Conservation (phyloP, 495 filamentous ascomycete species). For the Penicillium egyptiacum region DNA sequence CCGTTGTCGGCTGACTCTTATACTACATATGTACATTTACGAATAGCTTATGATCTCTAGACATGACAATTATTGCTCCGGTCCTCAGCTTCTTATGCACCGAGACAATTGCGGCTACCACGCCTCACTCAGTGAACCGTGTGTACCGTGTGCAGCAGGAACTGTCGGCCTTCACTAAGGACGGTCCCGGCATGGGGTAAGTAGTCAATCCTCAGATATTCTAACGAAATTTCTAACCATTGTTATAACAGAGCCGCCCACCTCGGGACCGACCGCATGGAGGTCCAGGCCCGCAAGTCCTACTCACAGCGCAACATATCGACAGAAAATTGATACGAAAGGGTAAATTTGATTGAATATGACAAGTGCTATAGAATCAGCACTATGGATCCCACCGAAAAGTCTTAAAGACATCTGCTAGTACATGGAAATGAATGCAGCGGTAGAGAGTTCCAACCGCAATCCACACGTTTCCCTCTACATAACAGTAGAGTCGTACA, state of each 20-base stretch:
- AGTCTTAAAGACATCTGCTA: conserved; percentile 2
- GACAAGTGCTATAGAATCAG: conserved; percentile 7
- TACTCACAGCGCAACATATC: conserved; percentile 98
- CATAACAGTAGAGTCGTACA: neutral
- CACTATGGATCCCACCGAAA: conserved; percentile 8
- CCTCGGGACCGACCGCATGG: conserved; percentile 87
- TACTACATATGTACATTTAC: conserved; percentile 23
- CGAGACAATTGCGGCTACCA: conserved; percentile 6
- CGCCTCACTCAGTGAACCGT: conserved; percentile 75
- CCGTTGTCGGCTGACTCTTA: neutral
- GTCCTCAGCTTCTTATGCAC: neutral
- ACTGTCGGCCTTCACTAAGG: conserved; percentile 59
- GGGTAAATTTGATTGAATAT: neutral
- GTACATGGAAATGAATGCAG: neutral
- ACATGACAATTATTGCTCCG: conserved; percentile 13
- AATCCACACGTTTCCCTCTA: neutral
- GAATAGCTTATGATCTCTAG: conserved; percentile 20
- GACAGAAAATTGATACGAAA: neutral
- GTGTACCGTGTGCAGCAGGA: conserved; percentile 96
- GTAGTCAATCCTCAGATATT: conserved; percentile 13
- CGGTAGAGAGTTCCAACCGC: neutral
- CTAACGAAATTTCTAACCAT: conserved; percentile 14
- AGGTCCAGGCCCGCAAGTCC: conserved; percentile 99
- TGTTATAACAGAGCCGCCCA: conserved; percentile 57
- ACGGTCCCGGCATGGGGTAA: conserved; percentile 47